A percentile compares a stretch with the other conserved stretches of the same genome.
Conservation (phyloP, 169 alveolate genomes). For the Eimeria falciformis region DNA sequence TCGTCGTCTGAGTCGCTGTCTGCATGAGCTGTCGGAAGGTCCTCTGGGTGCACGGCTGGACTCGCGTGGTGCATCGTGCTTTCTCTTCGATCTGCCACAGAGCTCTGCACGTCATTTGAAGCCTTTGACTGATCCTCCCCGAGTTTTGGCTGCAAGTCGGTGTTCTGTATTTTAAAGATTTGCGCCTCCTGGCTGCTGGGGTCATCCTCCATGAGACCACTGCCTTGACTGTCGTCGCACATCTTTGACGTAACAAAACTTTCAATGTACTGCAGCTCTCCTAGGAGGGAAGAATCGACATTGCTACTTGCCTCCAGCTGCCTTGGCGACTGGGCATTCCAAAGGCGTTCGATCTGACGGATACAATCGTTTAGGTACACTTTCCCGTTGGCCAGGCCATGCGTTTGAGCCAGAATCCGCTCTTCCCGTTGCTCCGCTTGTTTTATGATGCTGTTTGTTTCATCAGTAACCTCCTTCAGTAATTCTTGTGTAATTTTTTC, state of each 20-base stretch:
- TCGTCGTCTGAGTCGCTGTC: background rate
- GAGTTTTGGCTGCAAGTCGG: background rate
- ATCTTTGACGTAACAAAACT: background rate
- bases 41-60: background rate
- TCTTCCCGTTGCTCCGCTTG: background rate
- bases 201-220: background rate
- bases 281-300: background rate
- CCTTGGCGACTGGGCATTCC: background rate
- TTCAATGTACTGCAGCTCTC: background rate
- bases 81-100: background rate
- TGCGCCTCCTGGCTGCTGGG: background rate
- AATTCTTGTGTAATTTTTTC: slow-evolving; percentile 11
- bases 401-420: background rate
- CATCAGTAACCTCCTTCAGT: slow-evolving; percentile 41
- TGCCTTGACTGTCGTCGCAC: background rate
- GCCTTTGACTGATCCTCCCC: background rate
- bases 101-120: background rate
- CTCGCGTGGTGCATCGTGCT: background rate
- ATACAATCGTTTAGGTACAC: background rate
- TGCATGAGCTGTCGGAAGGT: background rate
- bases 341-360: background rate
- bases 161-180: no score
- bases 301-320: background rate
- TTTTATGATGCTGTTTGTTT: background rate
- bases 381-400: background rate